Evolutionary conservation across 768 basidiomycete species (phyloP).

Genomic region (Floccularia luteovirens): DNA sequence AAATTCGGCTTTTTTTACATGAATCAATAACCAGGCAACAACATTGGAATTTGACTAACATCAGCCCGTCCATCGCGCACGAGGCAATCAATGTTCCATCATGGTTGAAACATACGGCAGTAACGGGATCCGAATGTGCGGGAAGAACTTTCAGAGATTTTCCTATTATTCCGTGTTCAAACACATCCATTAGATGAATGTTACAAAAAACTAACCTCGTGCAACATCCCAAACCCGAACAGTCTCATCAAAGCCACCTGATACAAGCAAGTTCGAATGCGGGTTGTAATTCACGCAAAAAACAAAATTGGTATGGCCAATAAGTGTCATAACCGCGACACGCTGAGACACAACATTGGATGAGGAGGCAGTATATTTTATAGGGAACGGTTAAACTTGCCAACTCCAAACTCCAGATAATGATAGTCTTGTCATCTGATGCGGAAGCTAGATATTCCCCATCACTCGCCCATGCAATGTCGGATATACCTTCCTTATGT

Average conservation of each 20-base stretch:
- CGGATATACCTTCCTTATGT: slow-evolving; percentile 80
- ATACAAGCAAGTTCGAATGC: slow-evolving; percentile 82
- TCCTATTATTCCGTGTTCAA: slow-evolving; percentile 53
- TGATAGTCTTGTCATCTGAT: slow-evolving; percentile 87
- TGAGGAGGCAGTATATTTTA: slow-evolving; percentile 5
- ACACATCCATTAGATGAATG: slow-evolving; percentile 1
- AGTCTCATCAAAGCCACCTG: slow-evolving; percentile 93
- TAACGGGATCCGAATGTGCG: slow-evolving; percentile 97
- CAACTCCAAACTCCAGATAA: slow-evolving; percentile 74
- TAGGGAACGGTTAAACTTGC: slow-evolving; percentile 23
- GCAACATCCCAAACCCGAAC: slow-evolving; percentile 96
- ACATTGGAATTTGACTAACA: slow-evolving; percentile 44
- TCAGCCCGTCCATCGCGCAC: slow-evolving; percentile 93
- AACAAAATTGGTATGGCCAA: slow-evolving; percentile 89
- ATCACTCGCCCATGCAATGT: slow-evolving; percentile 84
- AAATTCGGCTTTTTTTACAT: slow-evolving; percentile 66
- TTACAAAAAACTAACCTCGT: slow-evolving; percentile 46
- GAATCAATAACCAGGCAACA: slow-evolving; percentile 1
- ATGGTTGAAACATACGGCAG: slow-evolving; percentile 87
- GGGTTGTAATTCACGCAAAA: slow-evolving; percentile 93
- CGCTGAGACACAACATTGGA: slow-evolving; percentile 29
- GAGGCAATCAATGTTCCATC: slow-evolving; percentile 95
- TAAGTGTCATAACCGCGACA: slow-evolving; percentile 53
- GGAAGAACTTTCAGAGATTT: slow-evolving; percentile 82
- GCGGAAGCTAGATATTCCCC: slow-evolving; percentile 82